These are phyloP conservation scores for Prunus davidiana DNA, from an alignment of 306 rosid genomes.

Conservation along the genomic window DNA sequence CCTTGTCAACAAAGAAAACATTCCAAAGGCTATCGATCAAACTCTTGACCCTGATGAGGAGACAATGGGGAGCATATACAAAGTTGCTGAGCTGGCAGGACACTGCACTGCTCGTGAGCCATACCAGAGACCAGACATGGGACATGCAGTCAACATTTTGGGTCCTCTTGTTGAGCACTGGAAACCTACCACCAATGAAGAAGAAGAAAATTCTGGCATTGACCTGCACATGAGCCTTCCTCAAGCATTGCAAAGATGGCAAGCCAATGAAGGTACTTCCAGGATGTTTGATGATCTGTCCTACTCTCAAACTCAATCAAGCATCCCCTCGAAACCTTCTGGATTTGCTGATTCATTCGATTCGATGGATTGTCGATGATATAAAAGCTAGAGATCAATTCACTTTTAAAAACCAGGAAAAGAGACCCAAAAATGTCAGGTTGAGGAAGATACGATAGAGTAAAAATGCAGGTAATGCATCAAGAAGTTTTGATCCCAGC, in stretches of 20 bases:
- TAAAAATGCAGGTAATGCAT: constrained; percentile 15
- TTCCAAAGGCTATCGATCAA: constrained; percentile 83
- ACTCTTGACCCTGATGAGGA: constrained; percentile 73
- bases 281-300: constrained; percentile 59
- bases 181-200: constrained; percentile 66
- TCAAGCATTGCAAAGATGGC: constrained; percentile 85
- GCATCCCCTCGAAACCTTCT: constrained; percentile 76
- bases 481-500: constrained; percentile 27
- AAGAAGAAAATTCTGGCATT: constrained; percentile 65
- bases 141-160: constrained; percentile 76
- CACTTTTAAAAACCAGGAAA: constrained; percentile 2
- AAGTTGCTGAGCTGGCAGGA: constrained; percentile 81
- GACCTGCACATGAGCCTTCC: constrained; percentile 78
- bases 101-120: constrained; percentile 91
- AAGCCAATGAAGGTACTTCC: constrained; percentile 89
- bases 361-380: constrained; percentile 75
- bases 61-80: constrained; percentile 83
- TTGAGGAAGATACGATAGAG: not conserved
- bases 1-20: constrained; percentile 69
- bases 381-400: not conserved
- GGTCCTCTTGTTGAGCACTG: constrained; percentile 82
- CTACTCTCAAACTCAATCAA: constrained; percentile 67
- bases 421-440: not conserved
- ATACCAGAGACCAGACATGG: constrained; percentile 90
- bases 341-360: constrained; percentile 71